A percentile compares a stretch with the other conserved stretches of the same genome.
Evolutionary conservation across 1,139 yeast genomes (phyloP).

Genomic region (Petasospora rhodanensis): DNA sequence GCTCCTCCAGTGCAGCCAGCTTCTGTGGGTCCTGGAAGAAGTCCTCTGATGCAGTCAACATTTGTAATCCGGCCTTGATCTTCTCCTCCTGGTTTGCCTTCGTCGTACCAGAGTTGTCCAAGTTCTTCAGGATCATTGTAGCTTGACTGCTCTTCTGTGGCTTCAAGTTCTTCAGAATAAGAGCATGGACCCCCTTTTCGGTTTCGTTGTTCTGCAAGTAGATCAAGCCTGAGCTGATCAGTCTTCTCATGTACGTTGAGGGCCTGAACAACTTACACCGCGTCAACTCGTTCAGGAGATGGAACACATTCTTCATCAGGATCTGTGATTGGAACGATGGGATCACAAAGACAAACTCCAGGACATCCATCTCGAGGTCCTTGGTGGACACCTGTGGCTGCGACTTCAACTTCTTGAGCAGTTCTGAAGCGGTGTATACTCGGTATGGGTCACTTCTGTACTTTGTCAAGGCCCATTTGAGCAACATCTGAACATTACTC

Average conservation of each 20-base stretch:
- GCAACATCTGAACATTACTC: slow-evolving; percentile 33
- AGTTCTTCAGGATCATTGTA: slow-evolving; percentile 35
- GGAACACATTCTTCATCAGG: slow-evolving; percentile 35
- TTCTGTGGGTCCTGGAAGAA: slow-evolving; percentile 4
- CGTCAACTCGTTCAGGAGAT: slow-evolving; percentile 52
- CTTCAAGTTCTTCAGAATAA: slow-evolving; percentile 32
- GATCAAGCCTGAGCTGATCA: slow-evolving; percentile 80
- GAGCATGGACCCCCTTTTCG: slow-evolving; percentile 32
- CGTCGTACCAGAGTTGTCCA: slow-evolving; percentile 8
- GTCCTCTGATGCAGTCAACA: slow-evolving; percentile 5
- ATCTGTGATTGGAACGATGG: slow-evolving; percentile 16
- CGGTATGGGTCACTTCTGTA: slow-evolving; percentile 30
- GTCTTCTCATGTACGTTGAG: slow-evolving; percentile 66
- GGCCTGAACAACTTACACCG: slow-evolving; percentile 39
- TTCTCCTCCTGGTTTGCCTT: slow-evolving; percentile 12
- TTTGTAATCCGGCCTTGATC: slow-evolving; percentile 8
- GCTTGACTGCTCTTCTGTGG: slow-evolving; percentile 34
- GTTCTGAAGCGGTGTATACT: slow-evolving; percentile 26
- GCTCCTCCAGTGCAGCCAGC: slow-evolving; percentile 19
- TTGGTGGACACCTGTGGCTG: slow-evolving; percentile 8
- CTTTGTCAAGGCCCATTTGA: slow-evolving; percentile 48
- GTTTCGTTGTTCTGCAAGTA: slow-evolving; percentile 35
- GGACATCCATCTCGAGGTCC: slow-evolving; percentile 41
- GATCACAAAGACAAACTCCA: slow-evolving; percentile 35
- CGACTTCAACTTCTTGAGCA: slow-evolving; percentile 17